Percentiles rank a stretch among this genome's conserved stretches.
Evolutionary conservation across 148 eudicot species (phyloP).

Genomic region (Mesembryanthemum crystallinum): DNA sequence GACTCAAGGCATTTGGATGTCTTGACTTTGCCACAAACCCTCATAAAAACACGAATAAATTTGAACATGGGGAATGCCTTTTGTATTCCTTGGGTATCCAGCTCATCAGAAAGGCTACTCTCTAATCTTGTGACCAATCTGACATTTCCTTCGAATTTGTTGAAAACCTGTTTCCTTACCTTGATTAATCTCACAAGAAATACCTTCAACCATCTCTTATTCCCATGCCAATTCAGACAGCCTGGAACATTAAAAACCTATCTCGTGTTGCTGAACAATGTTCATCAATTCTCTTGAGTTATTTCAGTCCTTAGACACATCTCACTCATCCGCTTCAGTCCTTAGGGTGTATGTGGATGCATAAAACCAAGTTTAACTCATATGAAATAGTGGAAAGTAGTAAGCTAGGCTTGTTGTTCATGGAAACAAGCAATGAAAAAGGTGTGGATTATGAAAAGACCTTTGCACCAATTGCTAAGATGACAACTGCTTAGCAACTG

Average conservation of each 20-base stretch:
- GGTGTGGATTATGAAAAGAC: neutral
- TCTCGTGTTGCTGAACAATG: too few species aligned
- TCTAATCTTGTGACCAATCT: neutral
- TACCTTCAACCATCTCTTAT: neutral
- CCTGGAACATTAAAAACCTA: too few species aligned
- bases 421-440: neutral
- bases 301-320: too few species aligned
- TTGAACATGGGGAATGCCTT: neutral
- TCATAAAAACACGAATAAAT: neutral
- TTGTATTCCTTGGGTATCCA: neutral
- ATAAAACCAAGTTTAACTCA: neutral
- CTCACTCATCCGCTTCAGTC: too few species aligned
- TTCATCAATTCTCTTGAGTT: too few species aligned
- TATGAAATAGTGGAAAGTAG: neutral
- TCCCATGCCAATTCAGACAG: neutral
- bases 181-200: too few species aligned
- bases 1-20: neutral
- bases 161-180: neutral
- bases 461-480: neutral
- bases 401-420: neutral
- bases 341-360: neutral
- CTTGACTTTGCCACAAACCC: conserved; percentile 2
- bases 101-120: neutral
- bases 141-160: neutral
- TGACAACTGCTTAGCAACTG: neutral